These are phyloP conservation scores for Arxiozyma heterogenica DNA, from an alignment of 1,139 yeast genomes.

Conservation along the genomic window DNA sequence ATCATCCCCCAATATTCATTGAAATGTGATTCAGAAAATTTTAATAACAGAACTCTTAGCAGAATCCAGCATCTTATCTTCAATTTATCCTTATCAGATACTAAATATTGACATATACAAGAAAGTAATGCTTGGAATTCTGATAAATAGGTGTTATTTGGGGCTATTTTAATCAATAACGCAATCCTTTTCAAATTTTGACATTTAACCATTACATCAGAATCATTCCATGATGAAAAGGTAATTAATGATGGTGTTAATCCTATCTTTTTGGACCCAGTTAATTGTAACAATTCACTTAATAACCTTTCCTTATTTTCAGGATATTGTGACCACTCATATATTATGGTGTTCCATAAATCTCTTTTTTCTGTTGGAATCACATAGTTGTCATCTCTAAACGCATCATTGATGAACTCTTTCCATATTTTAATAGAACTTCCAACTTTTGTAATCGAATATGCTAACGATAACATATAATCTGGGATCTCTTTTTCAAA, in stretches of 20 bases:
- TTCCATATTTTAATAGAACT: conserved; percentile 44
- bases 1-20: conserved; percentile 65
- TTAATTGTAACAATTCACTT: conserved; percentile 20
- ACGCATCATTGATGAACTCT: conserved; percentile 41
- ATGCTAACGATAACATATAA: conserved; percentile 33
- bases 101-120: conserved; percentile 21
- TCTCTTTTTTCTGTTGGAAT: conserved; percentile 9
- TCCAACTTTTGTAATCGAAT: conserved; percentile 28
- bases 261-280: conserved; percentile 21
- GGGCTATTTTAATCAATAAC: conserved; percentile 52
- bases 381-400: conserved; percentile 37
- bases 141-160: conserved; percentile 46
- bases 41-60: conserved; percentile 54
- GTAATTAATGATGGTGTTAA: conserved; percentile 26
- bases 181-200: conserved; percentile 35
- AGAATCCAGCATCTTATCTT: conserved; percentile 35
- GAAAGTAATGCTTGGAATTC: conserved; percentile 23
- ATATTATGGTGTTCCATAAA: conserved; percentile 21
- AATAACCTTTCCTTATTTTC: conserved; percentile 39
- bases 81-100: conserved; percentile 18
- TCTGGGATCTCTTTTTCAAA: conserved; percentile 30
- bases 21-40: conserved; percentile 55
- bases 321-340: conserved; percentile 27
- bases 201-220: conserved; percentile 23
- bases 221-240: conserved; percentile 26